Percentiles rank a stretch among this genome's conserved stretches.
phyloP scores from a whole-genome alignment of 345 rosid genomes.

The Pugionium cornutum region DNA sequence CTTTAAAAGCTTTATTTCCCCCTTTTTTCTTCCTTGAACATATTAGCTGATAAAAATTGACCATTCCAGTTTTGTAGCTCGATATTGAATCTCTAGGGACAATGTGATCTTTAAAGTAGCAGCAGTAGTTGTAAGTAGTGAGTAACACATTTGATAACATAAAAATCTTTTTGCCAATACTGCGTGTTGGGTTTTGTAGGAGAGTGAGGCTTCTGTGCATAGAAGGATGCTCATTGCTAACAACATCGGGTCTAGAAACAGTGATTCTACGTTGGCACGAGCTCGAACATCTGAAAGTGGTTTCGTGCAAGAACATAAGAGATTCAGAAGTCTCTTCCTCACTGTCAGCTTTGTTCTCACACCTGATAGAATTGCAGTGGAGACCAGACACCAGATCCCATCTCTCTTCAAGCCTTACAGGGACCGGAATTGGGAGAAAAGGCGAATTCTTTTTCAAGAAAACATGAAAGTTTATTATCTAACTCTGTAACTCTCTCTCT shows the following conservation, averaged over 20 bases:
- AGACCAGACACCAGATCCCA: conserved; percentile 80
- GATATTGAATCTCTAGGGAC: background rate
- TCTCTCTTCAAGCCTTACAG: conserved; percentile 59
- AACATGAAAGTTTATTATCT: conserved; percentile 30
- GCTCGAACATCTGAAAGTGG: conserved; percentile 63
- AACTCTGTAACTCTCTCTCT: background rate
- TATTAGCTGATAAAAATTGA: too few relatives aligned
- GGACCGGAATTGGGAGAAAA: conserved; percentile 69
- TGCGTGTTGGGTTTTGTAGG: conserved; percentile 46
- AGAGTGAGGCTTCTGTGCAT: conserved; percentile 65
- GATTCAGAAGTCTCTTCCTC: conserved; percentile 70
- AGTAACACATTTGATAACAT: too few relatives aligned
- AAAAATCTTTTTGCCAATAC: too few relatives aligned
- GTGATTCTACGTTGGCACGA: conserved; percentile 74
- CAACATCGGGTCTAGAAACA: conserved; percentile 72
- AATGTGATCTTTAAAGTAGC: background rate
- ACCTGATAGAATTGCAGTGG: conserved; percentile 84
- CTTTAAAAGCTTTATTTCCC: background rate
- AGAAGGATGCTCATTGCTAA: conserved; percentile 81
- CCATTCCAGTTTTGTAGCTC: too few relatives aligned
- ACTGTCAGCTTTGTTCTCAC: conserved; percentile 65
- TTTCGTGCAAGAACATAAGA: conserved; percentile 74
- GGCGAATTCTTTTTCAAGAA: conserved; percentile 79
- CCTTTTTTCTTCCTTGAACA: too few relatives aligned
- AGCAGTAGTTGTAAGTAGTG: too few relatives aligned